Evolutionary conservation across 2,329 filamentous ascomycete species (phyloP).

Genomic region (Penicillium sp.): DNA sequence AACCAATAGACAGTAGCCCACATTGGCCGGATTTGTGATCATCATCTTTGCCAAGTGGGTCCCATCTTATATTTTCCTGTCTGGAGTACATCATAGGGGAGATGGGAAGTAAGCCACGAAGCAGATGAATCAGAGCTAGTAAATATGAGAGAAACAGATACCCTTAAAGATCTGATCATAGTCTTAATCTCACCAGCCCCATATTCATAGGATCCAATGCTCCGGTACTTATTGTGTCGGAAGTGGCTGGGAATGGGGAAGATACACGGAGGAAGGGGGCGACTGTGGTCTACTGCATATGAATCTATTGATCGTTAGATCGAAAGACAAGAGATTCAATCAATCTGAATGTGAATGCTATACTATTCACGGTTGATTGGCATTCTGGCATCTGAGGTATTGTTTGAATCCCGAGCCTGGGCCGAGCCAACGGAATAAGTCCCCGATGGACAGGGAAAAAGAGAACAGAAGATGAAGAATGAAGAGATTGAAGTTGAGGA

Average conservation of each 20-base stretch:
- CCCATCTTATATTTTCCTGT: constrained; percentile 2
- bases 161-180: not conserved
- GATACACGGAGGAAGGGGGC: not conserved
- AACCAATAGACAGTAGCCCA: too few relatives aligned
- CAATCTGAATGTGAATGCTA: too few relatives aligned
- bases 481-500: not conserved
- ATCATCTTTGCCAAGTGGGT: not conserved
- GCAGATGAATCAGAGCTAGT: not conserved
- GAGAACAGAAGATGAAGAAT: too few relatives aligned
- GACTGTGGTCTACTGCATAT: not conserved
- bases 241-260: constrained; percentile 9
- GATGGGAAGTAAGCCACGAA: not conserved
- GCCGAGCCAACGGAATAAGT: constrained; percentile 1
- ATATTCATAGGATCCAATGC: not conserved
- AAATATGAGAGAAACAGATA: not conserved
- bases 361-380: too few relatives aligned
- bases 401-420: constrained; percentile 2
- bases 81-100: not conserved
- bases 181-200: not conserved
- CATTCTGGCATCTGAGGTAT: too few relatives aligned
- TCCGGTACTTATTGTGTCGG: constrained; percentile 1
- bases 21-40: constrained; percentile 1
- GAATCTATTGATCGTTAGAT: not conserved
- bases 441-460: not conserved
- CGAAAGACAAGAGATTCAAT: not conserved